A percentile compares a stretch with the other conserved stretches of the same genome.
Conservation (phyloP, 352 stramenopile species). For the Pythium biforme region DNA sequence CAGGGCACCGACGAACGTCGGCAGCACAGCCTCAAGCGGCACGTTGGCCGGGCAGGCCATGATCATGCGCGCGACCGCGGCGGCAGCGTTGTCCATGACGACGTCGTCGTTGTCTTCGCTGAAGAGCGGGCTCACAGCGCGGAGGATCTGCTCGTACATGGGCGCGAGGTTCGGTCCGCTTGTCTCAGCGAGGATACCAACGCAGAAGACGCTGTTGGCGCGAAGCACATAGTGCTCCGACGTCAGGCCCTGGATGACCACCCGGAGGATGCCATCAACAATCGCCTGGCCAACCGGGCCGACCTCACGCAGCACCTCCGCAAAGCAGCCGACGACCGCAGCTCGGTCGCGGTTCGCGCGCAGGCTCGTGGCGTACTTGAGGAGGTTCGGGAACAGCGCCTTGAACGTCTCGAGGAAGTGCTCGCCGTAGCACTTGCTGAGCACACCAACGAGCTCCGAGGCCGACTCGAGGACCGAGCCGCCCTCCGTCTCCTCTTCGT, state of each 20-base stretch:
- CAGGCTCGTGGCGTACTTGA: constrained; percentile 90
- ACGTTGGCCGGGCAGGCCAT: constrained; percentile 72
- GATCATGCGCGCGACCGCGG: constrained; percentile 93
- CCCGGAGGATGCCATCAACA: constrained; percentile 88
- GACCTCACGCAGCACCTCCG: constrained; percentile 93
- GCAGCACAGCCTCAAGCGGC: constrained; percentile 92
- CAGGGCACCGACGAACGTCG: constrained; percentile 91
- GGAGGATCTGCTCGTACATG: constrained; percentile 91
- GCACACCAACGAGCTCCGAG: constrained; percentile 92
- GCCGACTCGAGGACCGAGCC: constrained; percentile 92
- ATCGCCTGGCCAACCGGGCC: constrained; percentile 80
- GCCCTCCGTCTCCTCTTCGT: constrained; percentile 92
- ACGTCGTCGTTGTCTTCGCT: constrained; percentile 87
- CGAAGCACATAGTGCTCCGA: constrained; percentile 93
- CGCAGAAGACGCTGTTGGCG: constrained; percentile 94
- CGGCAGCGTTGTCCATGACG: constrained; percentile 92
- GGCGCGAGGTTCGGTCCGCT: constrained; percentile 68
- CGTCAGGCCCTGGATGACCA: constrained; percentile 87
- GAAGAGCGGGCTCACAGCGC: constrained; percentile 91
- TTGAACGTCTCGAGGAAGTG: constrained; percentile 91
- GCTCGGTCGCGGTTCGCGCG: constrained; percentile 90
- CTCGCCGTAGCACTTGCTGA: constrained; percentile 93
- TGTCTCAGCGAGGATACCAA: constrained; percentile 90
- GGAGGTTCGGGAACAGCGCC: constrained; percentile 89
- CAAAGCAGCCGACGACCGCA: constrained; percentile 94